These are phyloP conservation scores for Podila epigama DNA, from an alignment of 192 early-diverging fungal genomes.

Conservation along the genomic window DNA sequence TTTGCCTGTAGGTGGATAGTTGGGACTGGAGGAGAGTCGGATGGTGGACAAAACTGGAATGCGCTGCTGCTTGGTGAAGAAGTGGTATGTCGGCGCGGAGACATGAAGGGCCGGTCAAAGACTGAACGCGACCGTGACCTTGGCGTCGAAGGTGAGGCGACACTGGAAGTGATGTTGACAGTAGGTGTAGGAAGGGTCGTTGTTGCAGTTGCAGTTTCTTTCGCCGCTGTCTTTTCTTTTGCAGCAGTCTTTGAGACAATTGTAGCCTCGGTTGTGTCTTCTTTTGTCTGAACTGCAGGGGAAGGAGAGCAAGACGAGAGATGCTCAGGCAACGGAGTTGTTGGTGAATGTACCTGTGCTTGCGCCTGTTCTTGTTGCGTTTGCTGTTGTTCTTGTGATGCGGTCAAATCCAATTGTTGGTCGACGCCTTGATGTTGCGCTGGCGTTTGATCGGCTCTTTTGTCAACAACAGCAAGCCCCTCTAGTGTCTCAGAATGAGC, in stretches of 20 bases:
- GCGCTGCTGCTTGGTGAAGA: background rate
- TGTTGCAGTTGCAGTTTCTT: too few relatives aligned
- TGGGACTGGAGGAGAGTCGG: slow-evolving; percentile 1
- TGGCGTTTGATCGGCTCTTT: background rate
- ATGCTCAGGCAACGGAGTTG: too few relatives aligned
- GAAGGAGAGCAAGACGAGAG: background rate
- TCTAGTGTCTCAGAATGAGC: too few relatives aligned
- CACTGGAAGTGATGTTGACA: background rate
- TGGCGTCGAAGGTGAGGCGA: background rate
- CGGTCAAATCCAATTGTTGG: too few relatives aligned
- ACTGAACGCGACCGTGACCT: slow-evolving; percentile 2
- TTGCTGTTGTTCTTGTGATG: slow-evolving; percentile 2
- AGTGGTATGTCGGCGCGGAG: slow-evolving; percentile 42
- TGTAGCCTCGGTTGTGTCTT: background rate
- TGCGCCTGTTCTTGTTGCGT: background rate
- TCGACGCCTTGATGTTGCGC: background rate
- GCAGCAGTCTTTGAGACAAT: background rate
- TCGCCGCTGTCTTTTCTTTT: background rate
- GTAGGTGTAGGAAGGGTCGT: background rate
- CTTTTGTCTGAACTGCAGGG: background rate
- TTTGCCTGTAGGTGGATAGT: background rate
- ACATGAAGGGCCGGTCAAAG: slow-evolving; percentile 16
- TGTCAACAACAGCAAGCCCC: too few relatives aligned
- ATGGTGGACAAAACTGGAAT: background rate
- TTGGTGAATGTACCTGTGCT: background rate